These are phyloP conservation scores for Aegilops sharonensis DNA, from an alignment of 176 grass and related monocot genomes.

Conservation along the genomic window DNA sequence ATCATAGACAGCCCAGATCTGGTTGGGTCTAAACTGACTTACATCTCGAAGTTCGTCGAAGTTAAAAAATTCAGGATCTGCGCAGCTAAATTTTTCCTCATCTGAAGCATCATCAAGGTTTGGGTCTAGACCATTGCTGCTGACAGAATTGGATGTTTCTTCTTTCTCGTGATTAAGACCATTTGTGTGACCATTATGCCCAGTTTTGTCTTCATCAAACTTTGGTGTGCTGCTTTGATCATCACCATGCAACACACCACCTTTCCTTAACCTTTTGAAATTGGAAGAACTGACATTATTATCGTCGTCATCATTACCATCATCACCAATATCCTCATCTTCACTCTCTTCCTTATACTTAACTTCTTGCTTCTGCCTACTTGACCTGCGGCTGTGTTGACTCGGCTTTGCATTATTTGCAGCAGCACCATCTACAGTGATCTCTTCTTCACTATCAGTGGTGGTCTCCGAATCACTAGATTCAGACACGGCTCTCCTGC, in stretches of 20 bases:
- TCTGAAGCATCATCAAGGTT: conserved; percentile 30
- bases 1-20: conserved; percentile 81
- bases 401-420: conserved; percentile 20
- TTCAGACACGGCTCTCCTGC: conserved; percentile 45
- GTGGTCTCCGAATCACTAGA: conserved; percentile 49
- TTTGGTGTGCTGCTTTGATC: conserved; percentile 14
- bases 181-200: not conserved
- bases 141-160: conserved; percentile 24
- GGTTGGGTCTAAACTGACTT: conserved; percentile 51
- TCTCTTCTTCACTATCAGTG: conserved; percentile 48
- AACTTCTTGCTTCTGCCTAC: conserved; percentile 64
- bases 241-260: conserved; percentile 20
- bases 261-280: conserved; percentile 44
- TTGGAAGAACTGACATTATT: conserved; percentile 20
- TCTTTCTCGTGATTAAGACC: conserved; percentile 41
- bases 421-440: conserved; percentile 22
- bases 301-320: conserved; percentile 24
- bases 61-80: conserved; percentile 68
- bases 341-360: conserved; percentile 66
- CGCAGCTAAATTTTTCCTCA: not conserved
- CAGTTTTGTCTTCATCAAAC: conserved; percentile 23
- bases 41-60: conserved; percentile 53
- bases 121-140: conserved; percentile 10
- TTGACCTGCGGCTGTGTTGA: conserved; percentile 51
- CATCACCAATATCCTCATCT: conserved; percentile 39